These are phyloP conservation scores for Taiwanofungus camphoratus DNA, from an alignment of 1,284 basidiomycete genomes.

Conservation along the genomic window DNA sequence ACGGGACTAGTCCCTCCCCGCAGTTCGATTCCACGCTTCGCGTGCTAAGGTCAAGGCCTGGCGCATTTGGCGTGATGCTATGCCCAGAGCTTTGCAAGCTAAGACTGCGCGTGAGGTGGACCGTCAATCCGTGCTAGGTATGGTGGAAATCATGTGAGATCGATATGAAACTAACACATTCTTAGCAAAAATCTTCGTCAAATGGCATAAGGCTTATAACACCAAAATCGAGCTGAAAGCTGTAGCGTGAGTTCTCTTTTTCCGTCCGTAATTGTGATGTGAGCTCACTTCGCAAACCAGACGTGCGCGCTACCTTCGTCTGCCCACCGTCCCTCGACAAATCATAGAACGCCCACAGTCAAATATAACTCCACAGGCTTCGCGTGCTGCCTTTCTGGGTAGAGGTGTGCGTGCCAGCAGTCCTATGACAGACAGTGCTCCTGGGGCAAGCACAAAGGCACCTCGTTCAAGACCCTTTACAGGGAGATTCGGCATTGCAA, in stretches of 20 bases:
- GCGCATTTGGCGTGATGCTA: constrained; percentile 57
- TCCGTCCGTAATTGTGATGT: not conserved
- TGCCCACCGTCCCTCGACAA: constrained; percentile 42
- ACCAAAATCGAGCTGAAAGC: constrained; percentile 72
- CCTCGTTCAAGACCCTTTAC: constrained; percentile 23
- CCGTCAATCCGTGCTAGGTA: constrained; percentile 52
- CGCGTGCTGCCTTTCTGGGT: constrained; percentile 26
- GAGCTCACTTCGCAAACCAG: constrained; percentile 28
- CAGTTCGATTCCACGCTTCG: constrained; percentile 63
- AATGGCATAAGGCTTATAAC: constrained; percentile 61
- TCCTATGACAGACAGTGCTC: constrained; percentile 23
- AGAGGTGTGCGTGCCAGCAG: constrained; percentile 22
- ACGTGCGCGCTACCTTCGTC: constrained; percentile 63
- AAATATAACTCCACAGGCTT: constrained; percentile 8
- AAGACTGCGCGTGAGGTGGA: constrained; percentile 61
- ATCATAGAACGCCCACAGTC: constrained; percentile 12
- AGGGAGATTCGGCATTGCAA: constrained; percentile 32
- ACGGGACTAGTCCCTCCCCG: constrained; percentile 58
- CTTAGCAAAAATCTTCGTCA: constrained; percentile 52
- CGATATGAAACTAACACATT: constrained; percentile 15
- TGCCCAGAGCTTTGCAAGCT: constrained; percentile 62
- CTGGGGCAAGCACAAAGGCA: constrained; percentile 16
- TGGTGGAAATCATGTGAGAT: constrained; percentile 23
- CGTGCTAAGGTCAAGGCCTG: constrained; percentile 56
- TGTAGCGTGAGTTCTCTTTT: constrained; percentile 57